Conservation (phyloP, 2,329 filamentous ascomycete genomes). For the Ustilaginoidea virens region DNA sequence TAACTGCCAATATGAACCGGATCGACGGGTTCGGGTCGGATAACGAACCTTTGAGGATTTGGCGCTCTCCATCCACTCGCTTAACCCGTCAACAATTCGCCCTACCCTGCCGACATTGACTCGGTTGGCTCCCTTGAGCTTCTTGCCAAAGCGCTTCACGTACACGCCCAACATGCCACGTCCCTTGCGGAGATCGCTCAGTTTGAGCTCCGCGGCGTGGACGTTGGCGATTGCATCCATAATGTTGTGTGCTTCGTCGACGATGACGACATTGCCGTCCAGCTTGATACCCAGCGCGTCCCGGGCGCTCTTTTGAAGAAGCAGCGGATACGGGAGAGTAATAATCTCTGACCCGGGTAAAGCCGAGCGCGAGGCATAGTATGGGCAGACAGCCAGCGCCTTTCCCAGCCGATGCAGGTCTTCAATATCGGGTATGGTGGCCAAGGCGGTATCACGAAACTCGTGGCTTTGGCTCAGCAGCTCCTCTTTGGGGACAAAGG, state of each 20-base stretch:
- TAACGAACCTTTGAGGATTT: conserved; percentile 24
- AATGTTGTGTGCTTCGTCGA: conserved; percentile 95
- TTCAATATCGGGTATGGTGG: conserved; percentile 83
- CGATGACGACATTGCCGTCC: conserved; percentile 79
- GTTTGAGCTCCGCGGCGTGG: conserved; percentile 61
- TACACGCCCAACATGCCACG: conserved; percentile 67
- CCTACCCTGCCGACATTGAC: conserved; percentile 83
- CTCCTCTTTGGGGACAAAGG: conserved; percentile 65
- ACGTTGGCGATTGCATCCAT: conserved; percentile 89
- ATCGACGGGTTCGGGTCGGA: background rate
- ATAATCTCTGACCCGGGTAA: conserved; percentile 80
- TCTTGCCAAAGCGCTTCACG: conserved; percentile 74
- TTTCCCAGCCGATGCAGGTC: conserved; percentile 69
- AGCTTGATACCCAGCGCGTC: conserved; percentile 78
- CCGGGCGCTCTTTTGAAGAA: conserved; percentile 73
- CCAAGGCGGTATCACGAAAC: conserved; percentile 74
- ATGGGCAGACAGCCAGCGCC: conserved; percentile 72
- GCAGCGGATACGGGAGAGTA: conserved; percentile 79
- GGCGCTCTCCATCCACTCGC: conserved; percentile 47
- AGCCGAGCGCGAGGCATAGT: conserved; percentile 82
- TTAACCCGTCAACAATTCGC: conserved; percentile 66
- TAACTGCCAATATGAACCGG: too few species aligned
- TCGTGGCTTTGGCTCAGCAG: conserved; percentile 55
- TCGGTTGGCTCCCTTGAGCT: conserved; percentile 77
- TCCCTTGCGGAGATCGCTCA: conserved; percentile 57